Percentiles rank a stretch among this genome's conserved stretches.
Conservation (phyloP, 1,284 basidiomycete species). For the Trichosporon coremiiforme region DNA sequence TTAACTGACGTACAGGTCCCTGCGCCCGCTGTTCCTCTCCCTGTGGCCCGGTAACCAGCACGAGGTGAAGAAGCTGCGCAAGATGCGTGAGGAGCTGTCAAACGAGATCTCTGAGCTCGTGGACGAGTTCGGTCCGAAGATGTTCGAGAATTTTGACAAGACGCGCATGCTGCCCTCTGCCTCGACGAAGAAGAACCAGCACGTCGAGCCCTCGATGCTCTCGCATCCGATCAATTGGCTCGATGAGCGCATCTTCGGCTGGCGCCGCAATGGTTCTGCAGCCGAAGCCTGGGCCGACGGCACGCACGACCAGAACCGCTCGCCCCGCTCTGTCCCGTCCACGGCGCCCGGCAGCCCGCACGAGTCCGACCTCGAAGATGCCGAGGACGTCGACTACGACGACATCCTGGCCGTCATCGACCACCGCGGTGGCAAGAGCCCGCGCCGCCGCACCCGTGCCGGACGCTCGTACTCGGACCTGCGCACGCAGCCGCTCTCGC, state of each 20-base stretch:
- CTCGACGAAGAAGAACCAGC: slow-evolving; percentile 56
- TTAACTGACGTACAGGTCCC: slow-evolving; percentile 63
- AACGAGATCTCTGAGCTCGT: slow-evolving; percentile 88
- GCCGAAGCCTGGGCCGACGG: slow-evolving; percentile 50
- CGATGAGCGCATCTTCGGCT: slow-evolving; percentile 57
- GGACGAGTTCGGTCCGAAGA: slow-evolving; percentile 79
- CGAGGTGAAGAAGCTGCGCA: slow-evolving; percentile 76
- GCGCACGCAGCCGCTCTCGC: slow-evolving; percentile 7
- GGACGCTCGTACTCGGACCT: slow-evolving; percentile 47
- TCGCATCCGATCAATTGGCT: slow-evolving; percentile 57
- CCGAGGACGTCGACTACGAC: slow-evolving; percentile 58
- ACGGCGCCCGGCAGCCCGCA: slow-evolving; percentile 46
- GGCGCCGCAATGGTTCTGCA: slow-evolving; percentile 49
- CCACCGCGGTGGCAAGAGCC: slow-evolving; percentile 37
- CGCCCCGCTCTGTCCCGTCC: slow-evolving; percentile 39
- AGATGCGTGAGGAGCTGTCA: slow-evolving; percentile 74
- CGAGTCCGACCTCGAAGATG: slow-evolving; percentile 57
- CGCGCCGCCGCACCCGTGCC: slow-evolving; percentile 39
- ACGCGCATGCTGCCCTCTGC: slow-evolving; percentile 81
- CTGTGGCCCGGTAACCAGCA: slow-evolving; percentile 88
- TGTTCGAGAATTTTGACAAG: slow-evolving; percentile 89
- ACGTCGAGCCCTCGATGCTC: slow-evolving; percentile 50
- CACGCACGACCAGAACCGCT: slow-evolving; percentile 37
- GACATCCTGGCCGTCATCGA: slow-evolving; percentile 56
- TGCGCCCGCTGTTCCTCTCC: slow-evolving; percentile 87